phyloP scores from a whole-genome alignment of 345 rosid genomes.

The Aurinia saxatilis region DNA sequence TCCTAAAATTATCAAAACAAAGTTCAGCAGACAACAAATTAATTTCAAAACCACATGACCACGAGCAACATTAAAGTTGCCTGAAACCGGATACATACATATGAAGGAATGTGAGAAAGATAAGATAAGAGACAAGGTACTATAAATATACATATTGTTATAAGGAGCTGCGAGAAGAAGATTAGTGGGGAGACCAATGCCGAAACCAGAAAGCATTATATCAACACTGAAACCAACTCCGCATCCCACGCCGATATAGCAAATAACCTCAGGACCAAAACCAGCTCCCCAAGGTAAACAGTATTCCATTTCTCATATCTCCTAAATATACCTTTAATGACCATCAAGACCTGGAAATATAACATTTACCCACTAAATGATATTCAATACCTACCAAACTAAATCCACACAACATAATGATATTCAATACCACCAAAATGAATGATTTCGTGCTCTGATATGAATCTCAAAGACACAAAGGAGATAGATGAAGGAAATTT shows the following conservation, averaged over 20 bases:
- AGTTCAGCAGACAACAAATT: background rate
- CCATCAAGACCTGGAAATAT: slow-evolving; percentile 45
- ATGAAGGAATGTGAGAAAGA: background rate
- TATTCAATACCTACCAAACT: background rate
- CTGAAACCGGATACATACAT: background rate
- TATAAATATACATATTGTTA: no score
- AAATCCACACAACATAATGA: no score
- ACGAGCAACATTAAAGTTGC: no score
- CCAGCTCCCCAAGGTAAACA: slow-evolving; percentile 98
- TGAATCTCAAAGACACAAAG: no score
- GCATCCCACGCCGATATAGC: slow-evolving; percentile 88
- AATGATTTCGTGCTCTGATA: no score
- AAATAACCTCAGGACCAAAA: slow-evolving; percentile 86
- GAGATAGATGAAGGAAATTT: no score
- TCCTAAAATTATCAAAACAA: background rate
- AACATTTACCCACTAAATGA: background rate
- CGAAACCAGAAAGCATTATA: slow-evolving; percentile 69
- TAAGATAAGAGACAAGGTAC: background rate
- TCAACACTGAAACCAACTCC: slow-evolving; percentile 91
- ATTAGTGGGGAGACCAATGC: slow-evolving; percentile 87
- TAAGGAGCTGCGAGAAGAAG: slow-evolving; percentile 47
- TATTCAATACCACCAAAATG: no score
- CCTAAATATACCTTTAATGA: slow-evolving; percentile 71
- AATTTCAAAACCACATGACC: background rate
- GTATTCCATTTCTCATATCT: slow-evolving; percentile 88